These are phyloP conservation scores for Annulohypoxylon maeteangense DNA, from an alignment of 495 filamentous ascomycete genomes.

Conservation along the genomic window DNA sequence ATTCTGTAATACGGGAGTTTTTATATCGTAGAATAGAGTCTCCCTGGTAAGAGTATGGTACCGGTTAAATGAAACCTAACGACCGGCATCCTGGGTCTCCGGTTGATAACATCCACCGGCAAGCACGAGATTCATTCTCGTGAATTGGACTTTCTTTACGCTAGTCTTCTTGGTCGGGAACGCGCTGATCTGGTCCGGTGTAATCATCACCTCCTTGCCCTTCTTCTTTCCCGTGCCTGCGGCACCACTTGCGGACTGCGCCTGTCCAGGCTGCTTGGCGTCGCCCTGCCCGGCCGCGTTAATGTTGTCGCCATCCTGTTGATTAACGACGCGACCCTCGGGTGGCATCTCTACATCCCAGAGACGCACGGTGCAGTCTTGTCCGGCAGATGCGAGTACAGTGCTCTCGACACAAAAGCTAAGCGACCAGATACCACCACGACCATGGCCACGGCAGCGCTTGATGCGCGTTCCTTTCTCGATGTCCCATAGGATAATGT, in stretches of 20 bases:
- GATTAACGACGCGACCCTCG: constrained; percentile 51
- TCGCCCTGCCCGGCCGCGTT: constrained; percentile 63
- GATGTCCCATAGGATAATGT: constrained; percentile 93
- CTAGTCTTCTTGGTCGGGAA: constrained; percentile 97
- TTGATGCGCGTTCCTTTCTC: constrained; percentile 83
- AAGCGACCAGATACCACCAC: constrained; percentile 92
- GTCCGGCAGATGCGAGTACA: constrained; percentile 86
- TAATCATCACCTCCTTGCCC: constrained; percentile 88
- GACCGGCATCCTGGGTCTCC: constrained; percentile 46
- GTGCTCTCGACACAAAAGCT: constrained; percentile 90
- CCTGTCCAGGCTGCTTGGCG: constrained; percentile 50
- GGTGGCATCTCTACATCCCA: constrained; percentile 85
- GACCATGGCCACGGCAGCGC: constrained; percentile 91
- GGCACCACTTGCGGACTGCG: constrained; percentile 55
- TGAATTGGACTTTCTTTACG: constrained; percentile 92
- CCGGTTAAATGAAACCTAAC: constrained; percentile 11
- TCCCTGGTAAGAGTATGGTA: background rate
- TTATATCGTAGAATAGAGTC: background rate
- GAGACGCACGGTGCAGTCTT: constrained; percentile 90
- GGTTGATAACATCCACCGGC: constrained; percentile 82
- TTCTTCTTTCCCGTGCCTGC: constrained; percentile 76
- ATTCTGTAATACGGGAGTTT: background rate
- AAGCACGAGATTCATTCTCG: constrained; percentile 89
- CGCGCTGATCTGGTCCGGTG: constrained; percentile 89
- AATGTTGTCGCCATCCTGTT: constrained; percentile 54